phyloP scores from a whole-genome alignment of 805 yeast species.

The Torulaspora indica region DNA sequence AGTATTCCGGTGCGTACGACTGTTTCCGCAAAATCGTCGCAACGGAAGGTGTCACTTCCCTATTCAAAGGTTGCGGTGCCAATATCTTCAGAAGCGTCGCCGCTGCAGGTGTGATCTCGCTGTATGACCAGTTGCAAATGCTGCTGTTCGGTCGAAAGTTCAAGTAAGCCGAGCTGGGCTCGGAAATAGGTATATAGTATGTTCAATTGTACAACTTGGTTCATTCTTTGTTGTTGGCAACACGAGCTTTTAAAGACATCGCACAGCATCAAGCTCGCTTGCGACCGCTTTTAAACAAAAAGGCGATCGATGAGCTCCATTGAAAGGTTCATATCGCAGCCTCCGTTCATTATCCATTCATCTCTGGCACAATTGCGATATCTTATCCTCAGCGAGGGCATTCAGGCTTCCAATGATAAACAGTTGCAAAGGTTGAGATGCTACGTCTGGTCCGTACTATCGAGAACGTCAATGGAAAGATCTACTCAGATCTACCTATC shows the following conservation, averaged over 20 bases:
- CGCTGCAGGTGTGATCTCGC: conserved; percentile 98
- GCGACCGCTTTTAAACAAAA: not conserved
- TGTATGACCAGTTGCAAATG: conserved; percentile 95
- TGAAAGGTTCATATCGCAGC: conserved; percentile 16
- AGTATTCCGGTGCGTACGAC: conserved; percentile 92
- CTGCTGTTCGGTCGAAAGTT: conserved; percentile 94
- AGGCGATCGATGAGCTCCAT: conserved; percentile 10
- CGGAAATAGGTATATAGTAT: not conserved
- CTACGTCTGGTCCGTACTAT: conserved; percentile 76
- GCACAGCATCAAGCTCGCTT: not conserved
- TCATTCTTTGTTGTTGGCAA: not conserved
- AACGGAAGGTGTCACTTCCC: conserved; percentile 88
- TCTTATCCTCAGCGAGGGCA: conserved; percentile 24
- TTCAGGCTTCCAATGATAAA: conserved; percentile 20
- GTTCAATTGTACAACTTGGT: not conserved
- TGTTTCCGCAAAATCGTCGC: conserved; percentile 89
- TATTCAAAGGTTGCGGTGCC: conserved; percentile 99
- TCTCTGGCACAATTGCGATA: conserved; percentile 20
- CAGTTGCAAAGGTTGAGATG: conserved; percentile 39
- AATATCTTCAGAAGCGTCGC: conserved; percentile 99
- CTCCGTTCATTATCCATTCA: conserved; percentile 19
- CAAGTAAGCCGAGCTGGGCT: conserved; percentile 41
- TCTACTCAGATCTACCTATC: conserved; percentile 51
- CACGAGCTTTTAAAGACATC: not conserved
- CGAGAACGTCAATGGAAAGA: conserved; percentile 54